Evolutionary conservation across 1,139 yeast species (phyloP).

Genomic region (Zygosaccharomyces sapae): DNA sequence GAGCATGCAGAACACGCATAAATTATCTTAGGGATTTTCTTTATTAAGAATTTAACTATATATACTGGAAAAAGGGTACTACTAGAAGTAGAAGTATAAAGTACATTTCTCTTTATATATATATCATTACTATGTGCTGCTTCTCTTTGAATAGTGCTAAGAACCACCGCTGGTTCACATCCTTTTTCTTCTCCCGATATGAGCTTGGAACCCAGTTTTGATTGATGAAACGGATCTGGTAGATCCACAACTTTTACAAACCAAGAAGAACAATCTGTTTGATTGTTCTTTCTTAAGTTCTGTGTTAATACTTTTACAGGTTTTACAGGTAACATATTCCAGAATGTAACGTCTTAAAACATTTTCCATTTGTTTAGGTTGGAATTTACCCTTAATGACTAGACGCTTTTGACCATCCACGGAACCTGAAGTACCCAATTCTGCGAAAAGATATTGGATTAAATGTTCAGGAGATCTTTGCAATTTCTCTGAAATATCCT

Average conservation of each 20-base stretch:
- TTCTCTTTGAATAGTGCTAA: conserved; percentile 3
- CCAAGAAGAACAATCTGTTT: conserved; percentile 94
- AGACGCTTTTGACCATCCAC: conserved; percentile 97
- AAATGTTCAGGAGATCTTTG: conserved; percentile 97
- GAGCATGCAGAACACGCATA: conserved; percentile 11
- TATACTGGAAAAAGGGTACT: conserved; percentile 8
- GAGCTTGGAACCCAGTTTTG: conserved; percentile 99
- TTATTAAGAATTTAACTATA: conserved; percentile 4
- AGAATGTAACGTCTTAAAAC: conserved; percentile 93
- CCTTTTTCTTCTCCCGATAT: conserved; percentile 46
- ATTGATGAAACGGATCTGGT: conserved; percentile 95
- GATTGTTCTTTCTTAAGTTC: conserved; percentile 91
- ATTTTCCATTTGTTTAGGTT: conserved; percentile 95
- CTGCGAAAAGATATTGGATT: conserved; percentile 94
- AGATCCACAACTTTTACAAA: conserved; percentile 97
- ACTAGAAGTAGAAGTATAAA: conserved; percentile 5
- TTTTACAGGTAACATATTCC: conserved; percentile 97
- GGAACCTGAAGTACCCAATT: conserved; percentile 98
- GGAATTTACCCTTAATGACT: conserved; percentile 96
- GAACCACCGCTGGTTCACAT: conserved; percentile 24
- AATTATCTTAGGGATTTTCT: background rate
- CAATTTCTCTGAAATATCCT: conserved; percentile 88
- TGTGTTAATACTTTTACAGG: conserved; percentile 97
- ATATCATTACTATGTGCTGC: conserved; percentile 5
- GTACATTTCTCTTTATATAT: conserved; percentile 9